Evolutionary conservation across 176 grass and related monocot species (phyloP), one percentile per base, ranked within the genome.

Genomic region (Aechmea fasciata): DNA sequence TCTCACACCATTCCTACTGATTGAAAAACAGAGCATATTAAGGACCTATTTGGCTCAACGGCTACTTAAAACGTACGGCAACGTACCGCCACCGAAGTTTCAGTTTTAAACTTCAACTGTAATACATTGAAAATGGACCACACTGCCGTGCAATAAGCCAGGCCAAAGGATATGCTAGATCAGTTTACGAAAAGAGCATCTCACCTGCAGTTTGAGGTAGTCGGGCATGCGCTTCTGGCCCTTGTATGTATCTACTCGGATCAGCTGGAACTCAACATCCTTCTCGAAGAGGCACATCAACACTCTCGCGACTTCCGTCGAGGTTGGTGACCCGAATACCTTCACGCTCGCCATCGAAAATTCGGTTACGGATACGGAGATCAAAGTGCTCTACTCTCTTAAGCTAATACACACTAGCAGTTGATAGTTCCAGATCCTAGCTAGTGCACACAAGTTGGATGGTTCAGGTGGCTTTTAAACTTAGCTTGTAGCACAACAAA

Each of bases 211-310:
- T 61, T 82, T 87, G 63, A 82, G 79, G 80, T 75, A 79, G 15
- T 79, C 75, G 11, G 84, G 84, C 73, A 78, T 22, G 14, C 78
- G 77, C 62, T 81, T 68, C 70, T 53, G 0, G 13, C 85, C 78
- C 48, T 67, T 82, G 69, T 77, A 88, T 11, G 77, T 74, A 66
- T 88, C 81, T 51, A 88, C 81, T 59, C 85, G 85, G 69, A 88
- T 84, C 66, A 88, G 85, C 69, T 84, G 77, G 85, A 88, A 88
- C 70, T 88, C 81, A 68, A 88, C 78, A 2, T 88, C 85, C 77
- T 88, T 88, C 74, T 88, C 85, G 78, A 88, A 84, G 17, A 88
- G 73, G 85, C 85, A 88, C 10, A 81, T 28, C 61, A 88, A 48
- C 3, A 88, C 85, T 66, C 85, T 78, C 14, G 81, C 85, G 19